These are phyloP conservation scores for Lecanoromycetidae sp. DNA, from an alignment of 2,329 filamentous ascomycete genomes.

Conservation along the genomic window DNA sequence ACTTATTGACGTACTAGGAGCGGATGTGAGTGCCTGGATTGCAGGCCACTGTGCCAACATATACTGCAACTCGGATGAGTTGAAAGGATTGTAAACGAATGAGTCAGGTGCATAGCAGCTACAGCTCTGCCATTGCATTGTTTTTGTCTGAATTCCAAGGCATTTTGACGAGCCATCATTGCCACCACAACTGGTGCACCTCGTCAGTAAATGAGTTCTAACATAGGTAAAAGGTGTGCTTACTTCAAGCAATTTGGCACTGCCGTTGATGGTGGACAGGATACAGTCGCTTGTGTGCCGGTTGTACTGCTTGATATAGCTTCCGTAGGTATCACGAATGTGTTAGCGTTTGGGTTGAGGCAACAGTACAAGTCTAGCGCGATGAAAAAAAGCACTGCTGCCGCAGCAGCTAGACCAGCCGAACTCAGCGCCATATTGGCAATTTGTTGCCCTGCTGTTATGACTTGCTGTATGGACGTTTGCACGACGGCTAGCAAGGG, in stretches of 20 bases:
- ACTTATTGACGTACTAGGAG: too few relatives aligned
- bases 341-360: not conserved
- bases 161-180: not conserved
- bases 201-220: not conserved
- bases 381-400: not conserved
- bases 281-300: not conserved
- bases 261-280: not conserved
- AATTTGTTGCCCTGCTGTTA: not conserved
- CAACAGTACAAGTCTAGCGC: not conserved
- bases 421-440: not conserved
- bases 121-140: not conserved
- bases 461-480: not conserved
- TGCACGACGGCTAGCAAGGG: not conserved
- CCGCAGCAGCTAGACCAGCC: not conserved
- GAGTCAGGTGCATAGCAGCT: not conserved
- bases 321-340: not conserved
- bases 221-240: not conserved
- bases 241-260: not conserved
- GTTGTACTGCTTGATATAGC: not conserved
- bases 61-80: too few relatives aligned
- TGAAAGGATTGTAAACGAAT: too few relatives aligned
- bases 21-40: too few relatives aligned
- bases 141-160: not conserved
- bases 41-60: too few relatives aligned
- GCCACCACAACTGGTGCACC: not conserved